Conservation (phyloP, 2,329 filamentous ascomycete species). For the Curvularia sp. region DNA sequence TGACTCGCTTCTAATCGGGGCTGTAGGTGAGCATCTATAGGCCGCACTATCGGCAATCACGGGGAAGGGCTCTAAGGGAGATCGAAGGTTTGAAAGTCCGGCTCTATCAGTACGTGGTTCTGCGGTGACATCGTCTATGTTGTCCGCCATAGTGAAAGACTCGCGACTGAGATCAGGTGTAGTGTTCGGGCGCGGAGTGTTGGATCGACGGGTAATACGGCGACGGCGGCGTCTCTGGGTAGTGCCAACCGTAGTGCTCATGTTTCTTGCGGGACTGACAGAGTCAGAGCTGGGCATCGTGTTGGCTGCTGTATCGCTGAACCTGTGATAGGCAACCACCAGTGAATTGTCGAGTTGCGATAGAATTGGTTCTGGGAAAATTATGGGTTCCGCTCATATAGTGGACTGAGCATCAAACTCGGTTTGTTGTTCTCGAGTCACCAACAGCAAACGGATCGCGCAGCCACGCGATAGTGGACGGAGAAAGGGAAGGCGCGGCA, state of each 20-base stretch:
- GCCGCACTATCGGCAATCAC: conserved; percentile 4
- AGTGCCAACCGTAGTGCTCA: conserved; percentile 19
- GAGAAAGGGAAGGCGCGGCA: conserved; percentile 17
- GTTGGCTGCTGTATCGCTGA: not conserved
- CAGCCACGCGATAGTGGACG: conserved; percentile 13
- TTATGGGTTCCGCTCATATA: not conserved
- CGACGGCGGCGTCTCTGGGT: conserved; percentile 28
- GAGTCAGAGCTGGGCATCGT: not conserved
- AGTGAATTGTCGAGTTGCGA: not conserved
- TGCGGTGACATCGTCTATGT: conserved; percentile 9
- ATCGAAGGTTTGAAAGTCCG: conserved; percentile 13
- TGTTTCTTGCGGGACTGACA: conserved; percentile 7
- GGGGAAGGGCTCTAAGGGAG: conserved; percentile 5
- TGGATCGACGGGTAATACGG: conserved; percentile 28
- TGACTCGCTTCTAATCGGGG: conserved; percentile 7
- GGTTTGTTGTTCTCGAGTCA: conserved; percentile 22
- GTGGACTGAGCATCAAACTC: conserved; percentile 4
- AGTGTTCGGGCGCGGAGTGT: conserved; percentile 26
- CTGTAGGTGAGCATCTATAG: conserved; percentile 9
- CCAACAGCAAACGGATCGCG: conserved; percentile 26
- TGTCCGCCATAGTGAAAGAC: conserved; percentile 11
- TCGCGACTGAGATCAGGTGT: conserved; percentile 20
- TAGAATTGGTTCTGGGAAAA: not conserved
- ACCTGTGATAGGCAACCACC: not conserved
- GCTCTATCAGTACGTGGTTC: conserved; percentile 1